Conservation (phyloP, 23 red algal genomes). For the Gracilaria vermiculophylla region DNA sequence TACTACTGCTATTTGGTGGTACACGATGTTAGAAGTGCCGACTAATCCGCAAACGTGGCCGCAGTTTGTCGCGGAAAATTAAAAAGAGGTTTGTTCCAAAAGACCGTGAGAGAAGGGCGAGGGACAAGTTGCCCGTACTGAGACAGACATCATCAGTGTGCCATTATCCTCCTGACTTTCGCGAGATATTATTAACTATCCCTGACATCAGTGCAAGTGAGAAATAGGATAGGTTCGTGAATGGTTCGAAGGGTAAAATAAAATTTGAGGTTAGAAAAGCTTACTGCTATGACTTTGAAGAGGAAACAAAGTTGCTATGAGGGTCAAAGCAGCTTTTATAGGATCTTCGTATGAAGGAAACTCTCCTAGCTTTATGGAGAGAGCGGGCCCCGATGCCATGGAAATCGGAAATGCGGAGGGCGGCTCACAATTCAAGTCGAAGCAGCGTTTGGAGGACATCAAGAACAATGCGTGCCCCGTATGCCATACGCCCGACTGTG, state of each 20-base stretch:
- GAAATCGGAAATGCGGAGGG: conserved; percentile 16
- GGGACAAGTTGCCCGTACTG: not conserved
- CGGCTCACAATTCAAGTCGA: not conserved
- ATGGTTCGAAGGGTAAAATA: not conserved
- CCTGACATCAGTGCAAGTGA: not conserved
- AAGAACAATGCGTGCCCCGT: conserved; percentile 24
- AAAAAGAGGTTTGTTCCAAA: not conserved
- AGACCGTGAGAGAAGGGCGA: not conserved
- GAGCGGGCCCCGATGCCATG: not conserved
- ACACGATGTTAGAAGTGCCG: too few relatives aligned
- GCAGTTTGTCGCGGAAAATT: too few relatives aligned
- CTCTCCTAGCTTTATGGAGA: not conserved
- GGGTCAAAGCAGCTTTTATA: not conserved
- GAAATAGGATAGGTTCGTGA: not conserved
- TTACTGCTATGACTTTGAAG: not conserved
- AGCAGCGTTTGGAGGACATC: not conserved
- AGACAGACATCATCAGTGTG: not conserved
- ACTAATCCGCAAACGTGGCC: too few relatives aligned
- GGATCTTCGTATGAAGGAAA: not conserved
- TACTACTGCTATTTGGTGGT: not conserved
- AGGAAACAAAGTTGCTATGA: not conserved
- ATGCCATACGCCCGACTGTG: conserved; percentile 10
- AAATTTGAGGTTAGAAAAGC: conserved; percentile 20
- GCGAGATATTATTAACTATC: conserved; percentile 10
- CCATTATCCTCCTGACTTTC: not conserved